Evolutionary conservation across 495 filamentous ascomycete species (phyloP).

Genomic region (Talaromyces stipitatus): DNA sequence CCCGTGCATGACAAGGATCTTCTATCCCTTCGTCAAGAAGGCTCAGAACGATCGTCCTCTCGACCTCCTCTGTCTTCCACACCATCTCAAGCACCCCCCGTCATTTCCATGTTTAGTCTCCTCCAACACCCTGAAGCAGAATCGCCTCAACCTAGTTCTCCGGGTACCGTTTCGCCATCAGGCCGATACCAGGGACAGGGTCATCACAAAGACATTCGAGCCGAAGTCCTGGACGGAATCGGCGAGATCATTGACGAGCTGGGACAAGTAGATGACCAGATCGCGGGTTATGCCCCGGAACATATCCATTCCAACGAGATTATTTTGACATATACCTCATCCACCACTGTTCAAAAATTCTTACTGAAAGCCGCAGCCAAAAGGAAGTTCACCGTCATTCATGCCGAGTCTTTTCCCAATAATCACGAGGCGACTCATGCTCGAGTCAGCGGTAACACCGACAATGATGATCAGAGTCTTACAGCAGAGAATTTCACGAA

Average conservation of each 20-base stretch:
- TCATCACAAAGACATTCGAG: conserved; percentile 57
- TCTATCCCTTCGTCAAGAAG: conserved; percentile 21
- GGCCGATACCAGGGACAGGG: conserved; percentile 26
- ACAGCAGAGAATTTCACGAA: conserved; percentile 58
- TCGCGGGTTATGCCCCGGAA: conserved; percentile 74
- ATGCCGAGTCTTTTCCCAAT: conserved; percentile 66
- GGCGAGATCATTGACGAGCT: conserved; percentile 89
- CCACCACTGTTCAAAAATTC: conserved; percentile 77
- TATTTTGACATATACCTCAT: conserved; percentile 75
- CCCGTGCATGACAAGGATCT: conserved; percentile 22
- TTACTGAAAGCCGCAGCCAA: conserved; percentile 75
- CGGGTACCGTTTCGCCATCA: conserved; percentile 32
- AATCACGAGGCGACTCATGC: conserved; percentile 54
- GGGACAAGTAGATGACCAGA: conserved; percentile 79
- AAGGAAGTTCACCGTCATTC: conserved; percentile 79
- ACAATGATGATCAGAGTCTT: conserved; percentile 37
- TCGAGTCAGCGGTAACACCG: conserved; percentile 45
- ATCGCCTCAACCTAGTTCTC: conserved; percentile 37
- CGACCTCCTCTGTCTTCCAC: conserved; percentile 48
- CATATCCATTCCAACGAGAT: conserved; percentile 88
- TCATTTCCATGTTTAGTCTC: conserved; percentile 75
- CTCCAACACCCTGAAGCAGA: conserved; percentile 53
- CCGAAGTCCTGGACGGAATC: conserved; percentile 84
- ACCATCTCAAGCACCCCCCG: conserved; percentile 39
- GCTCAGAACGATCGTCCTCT: conserved; percentile 29